phyloP scores from a whole-genome alignment of 2,329 filamentous ascomycete genomes.

The Penicillium sp. region DNA sequence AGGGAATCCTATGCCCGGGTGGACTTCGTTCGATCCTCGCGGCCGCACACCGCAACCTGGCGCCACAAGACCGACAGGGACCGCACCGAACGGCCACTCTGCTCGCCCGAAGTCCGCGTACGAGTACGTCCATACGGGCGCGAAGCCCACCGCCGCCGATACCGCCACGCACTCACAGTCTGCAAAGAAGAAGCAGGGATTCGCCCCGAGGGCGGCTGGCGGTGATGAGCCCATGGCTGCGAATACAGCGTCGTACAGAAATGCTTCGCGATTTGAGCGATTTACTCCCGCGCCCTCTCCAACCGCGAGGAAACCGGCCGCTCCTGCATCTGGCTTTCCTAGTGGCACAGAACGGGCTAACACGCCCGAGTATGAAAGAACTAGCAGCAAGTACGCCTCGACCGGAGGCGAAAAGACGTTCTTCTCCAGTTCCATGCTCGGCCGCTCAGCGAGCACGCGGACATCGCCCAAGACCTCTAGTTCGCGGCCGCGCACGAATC shows the following conservation, averaged over 20 bases:
- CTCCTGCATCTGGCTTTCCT: slow-evolving; percentile 28
- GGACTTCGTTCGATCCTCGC: slow-evolving; percentile 47
- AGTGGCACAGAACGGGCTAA: slow-evolving; percentile 33
- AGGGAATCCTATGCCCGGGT: slow-evolving; percentile 33
- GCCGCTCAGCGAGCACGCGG: slow-evolving; percentile 59
- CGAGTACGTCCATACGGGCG: slow-evolving; percentile 41
- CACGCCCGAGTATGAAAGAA: slow-evolving; percentile 53
- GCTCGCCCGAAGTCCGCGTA: slow-evolving; percentile 46
- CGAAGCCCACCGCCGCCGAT: slow-evolving; percentile 39
- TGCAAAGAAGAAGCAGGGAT: slow-evolving; percentile 59
- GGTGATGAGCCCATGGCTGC: slow-evolving; percentile 63
- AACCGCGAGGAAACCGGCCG: slow-evolving; percentile 48
- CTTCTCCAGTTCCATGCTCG: slow-evolving; percentile 56
- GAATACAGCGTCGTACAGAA: slow-evolving; percentile 57
- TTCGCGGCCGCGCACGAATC: slow-evolving; percentile 41
- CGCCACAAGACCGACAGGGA: slow-evolving; percentile 29
- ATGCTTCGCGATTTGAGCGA: slow-evolving; percentile 40
- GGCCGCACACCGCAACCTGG: slow-evolving; percentile 32
- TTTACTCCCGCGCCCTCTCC: slow-evolving; percentile 45
- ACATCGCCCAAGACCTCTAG: slow-evolving; percentile 50
- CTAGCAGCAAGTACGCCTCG: slow-evolving; percentile 60
- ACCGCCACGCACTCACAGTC: slow-evolving; percentile 43
- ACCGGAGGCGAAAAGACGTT: slow-evolving; percentile 62
- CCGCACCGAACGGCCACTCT: slow-evolving; percentile 27
- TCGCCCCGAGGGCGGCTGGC: slow-evolving; percentile 63